phyloP scores from a whole-genome alignment of 768 basidiomycete species.

The Gymnopilus junonius region DNA sequence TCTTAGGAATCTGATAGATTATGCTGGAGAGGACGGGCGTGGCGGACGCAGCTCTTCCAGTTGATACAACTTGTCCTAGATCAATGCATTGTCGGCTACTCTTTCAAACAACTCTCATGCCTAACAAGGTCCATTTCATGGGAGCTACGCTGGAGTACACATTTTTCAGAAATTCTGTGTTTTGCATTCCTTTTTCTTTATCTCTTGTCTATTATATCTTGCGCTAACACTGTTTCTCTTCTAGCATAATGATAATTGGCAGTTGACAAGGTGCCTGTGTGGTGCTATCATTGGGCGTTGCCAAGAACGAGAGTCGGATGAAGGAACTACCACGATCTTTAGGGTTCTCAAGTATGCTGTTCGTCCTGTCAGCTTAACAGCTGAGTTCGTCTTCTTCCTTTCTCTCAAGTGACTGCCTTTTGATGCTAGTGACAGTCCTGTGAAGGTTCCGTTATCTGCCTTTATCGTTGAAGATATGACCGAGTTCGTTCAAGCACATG shows the following conservation, averaged over 20 bases:
- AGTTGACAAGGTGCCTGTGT: conserved; percentile 74
- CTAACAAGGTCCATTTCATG: conserved; percentile 65
- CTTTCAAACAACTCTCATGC: conserved; percentile 88
- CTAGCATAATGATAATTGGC: conserved; percentile 68
- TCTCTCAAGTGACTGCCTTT: not conserved
- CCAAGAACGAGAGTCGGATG: conserved; percentile 48
- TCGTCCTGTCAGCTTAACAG: conserved; percentile 62
- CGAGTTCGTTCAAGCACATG: conserved; percentile 90
- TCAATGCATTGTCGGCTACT: conserved; percentile 30
- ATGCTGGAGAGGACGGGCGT: conserved; percentile 22
- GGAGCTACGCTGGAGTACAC: conserved; percentile 92
- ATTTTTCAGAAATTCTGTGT: conserved; percentile 41
- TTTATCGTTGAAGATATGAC: conserved; percentile 92
- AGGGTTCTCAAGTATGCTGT: conserved; percentile 87
- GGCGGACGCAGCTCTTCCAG: conserved; percentile 51
- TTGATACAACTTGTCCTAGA: conserved; percentile 98
- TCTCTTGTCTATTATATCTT: conserved; percentile 12
- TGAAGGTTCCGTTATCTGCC: conserved; percentile 73
- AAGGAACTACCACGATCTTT: conserved; percentile 49
- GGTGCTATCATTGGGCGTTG: conserved; percentile 82
- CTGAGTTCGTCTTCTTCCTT: conserved; percentile 56
- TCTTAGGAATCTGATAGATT: conserved; percentile 8
- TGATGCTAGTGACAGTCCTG: conserved; percentile 33
- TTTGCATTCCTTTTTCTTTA: conserved; percentile 22
- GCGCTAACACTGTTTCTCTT: conserved; percentile 9